Evolutionary conservation across 2,329 filamentous ascomycete species (phyloP).

Genomic region (Claviceps monticola): DNA sequence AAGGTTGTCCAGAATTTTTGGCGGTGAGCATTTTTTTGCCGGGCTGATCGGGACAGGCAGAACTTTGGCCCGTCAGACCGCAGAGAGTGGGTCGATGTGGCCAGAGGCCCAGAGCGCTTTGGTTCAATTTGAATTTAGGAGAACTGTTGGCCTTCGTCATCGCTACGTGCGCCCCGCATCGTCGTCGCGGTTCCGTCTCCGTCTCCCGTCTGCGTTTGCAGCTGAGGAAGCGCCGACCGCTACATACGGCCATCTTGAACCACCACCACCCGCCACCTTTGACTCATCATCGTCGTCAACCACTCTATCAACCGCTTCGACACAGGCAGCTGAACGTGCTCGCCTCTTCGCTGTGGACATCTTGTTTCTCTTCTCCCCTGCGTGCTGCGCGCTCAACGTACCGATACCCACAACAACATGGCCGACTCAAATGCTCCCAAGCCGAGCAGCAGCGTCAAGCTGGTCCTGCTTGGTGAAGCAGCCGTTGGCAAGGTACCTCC

Average conservation of each 20-base stretch:
- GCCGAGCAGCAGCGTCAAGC: constrained; percentile 98
- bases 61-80: constrained; percentile 1
- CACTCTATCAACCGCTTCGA: background rate
- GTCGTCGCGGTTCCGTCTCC: background rate
- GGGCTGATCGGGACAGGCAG: background rate
- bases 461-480: constrained; percentile 92
- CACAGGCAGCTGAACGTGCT: background rate
- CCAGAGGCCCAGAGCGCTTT: background rate
- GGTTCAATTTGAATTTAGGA: background rate
- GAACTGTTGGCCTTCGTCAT: background rate
- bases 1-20: constrained; percentile 15
- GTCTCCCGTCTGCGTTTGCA: background rate
- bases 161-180: background rate
- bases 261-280: background rate
- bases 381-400: background rate
- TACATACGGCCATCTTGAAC: background rate
- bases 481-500: constrained; percentile 87
- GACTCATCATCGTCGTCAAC: background rate
- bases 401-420: constrained; percentile 13
- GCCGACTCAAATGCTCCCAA: constrained; percentile 56
- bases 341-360: background rate
- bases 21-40: constrained; percentile 16
- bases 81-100: too few species aligned
- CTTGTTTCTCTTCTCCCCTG: background rate
- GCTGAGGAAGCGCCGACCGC: background rate